Conservation (phyloP, 2,329 filamentous ascomycete genomes). For the Pseudogymnoascus sp. region DNA sequence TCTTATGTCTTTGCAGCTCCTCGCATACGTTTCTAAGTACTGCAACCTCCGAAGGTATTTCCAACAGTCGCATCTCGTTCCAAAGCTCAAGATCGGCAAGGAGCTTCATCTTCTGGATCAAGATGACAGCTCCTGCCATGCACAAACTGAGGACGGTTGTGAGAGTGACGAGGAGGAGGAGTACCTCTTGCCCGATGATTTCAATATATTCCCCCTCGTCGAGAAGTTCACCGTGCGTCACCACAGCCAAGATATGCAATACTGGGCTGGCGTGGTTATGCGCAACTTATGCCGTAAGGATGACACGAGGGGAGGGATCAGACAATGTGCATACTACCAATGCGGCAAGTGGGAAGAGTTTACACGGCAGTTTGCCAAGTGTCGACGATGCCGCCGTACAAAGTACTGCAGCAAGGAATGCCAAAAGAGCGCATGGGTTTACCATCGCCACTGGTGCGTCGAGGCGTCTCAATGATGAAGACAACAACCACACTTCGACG, state of each 20-base stretch:
- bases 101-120: conserved; percentile 75
- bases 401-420: conserved; percentile 99
- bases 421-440: conserved; percentile 98
- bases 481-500: not conserved
- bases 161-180: conserved; percentile 60
- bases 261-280: conserved; percentile 99
- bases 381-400: conserved; percentile 85
- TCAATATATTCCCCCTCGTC: conserved; percentile 96
- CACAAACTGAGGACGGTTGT: conserved; percentile 25
- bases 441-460: conserved; percentile 95
- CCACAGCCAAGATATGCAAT: conserved; percentile 95
- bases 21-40: conserved; percentile 98
- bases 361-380: conserved; percentile 95
- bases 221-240: conserved; percentile 97
- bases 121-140: conserved; percentile 38
- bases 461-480: conserved; percentile 41
- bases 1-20: conserved; percentile 90
- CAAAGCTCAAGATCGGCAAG: conserved; percentile 78
- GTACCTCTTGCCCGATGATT: conserved; percentile 84
- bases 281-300: conserved; percentile 97
- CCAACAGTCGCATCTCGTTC: conserved; percentile 87
- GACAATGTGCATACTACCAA: conserved; percentile 95
- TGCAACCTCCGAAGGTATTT: conserved; percentile 94
- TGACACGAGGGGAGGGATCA: conserved; percentile 84
- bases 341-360: conserved; percentile 98